phyloP scores from a whole-genome alignment of 768 basidiomycete genomes.

The Tulasnella sp. region DNA sequence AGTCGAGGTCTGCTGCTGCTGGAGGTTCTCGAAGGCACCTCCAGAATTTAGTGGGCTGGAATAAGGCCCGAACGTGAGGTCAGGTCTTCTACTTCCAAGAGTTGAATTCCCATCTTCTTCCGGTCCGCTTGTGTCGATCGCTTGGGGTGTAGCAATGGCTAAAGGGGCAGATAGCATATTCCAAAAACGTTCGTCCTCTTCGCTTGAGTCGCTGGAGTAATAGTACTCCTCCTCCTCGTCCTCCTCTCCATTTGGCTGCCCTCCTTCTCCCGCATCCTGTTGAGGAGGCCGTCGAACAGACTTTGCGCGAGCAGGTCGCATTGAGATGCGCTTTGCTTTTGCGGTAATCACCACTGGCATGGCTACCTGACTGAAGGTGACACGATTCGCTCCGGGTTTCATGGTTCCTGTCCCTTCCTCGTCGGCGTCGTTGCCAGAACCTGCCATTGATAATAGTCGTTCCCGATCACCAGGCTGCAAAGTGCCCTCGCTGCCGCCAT shows the following conservation, averaged over 20 bases:
- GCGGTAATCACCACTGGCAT: neutral
- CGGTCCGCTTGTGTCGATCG: neutral
- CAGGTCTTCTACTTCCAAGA: constrained; percentile 9
- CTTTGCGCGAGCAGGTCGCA: constrained; percentile 16
- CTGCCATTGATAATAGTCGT: constrained; percentile 7
- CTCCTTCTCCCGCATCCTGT: neutral
- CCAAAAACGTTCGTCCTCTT: constrained; percentile 23
- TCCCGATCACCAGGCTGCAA: constrained; percentile 18
- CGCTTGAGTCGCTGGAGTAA: constrained; percentile 3
- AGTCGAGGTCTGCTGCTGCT: no score
- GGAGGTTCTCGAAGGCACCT: no score
- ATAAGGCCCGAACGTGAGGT: no score
- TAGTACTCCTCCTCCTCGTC: constrained; percentile 16
- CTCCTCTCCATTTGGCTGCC: neutral
- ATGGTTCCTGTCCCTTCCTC: constrained; percentile 17
- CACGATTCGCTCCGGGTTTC: neutral
- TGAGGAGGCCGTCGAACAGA: neutral
- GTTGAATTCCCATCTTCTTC: constrained; percentile 1
- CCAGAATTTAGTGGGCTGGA: no score
- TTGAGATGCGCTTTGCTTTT: constrained; percentile 9
- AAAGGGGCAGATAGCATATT: neutral
- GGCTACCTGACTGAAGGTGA: neutral
- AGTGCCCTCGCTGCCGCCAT: constrained; percentile 24
- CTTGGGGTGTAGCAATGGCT: neutral
- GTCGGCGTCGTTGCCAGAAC: constrained; percentile 17